These are phyloP conservation scores for Krasilnikovozyma curviuscula DNA, from an alignment of 768 basidiomycete species.

Conservation along the genomic window DNA sequence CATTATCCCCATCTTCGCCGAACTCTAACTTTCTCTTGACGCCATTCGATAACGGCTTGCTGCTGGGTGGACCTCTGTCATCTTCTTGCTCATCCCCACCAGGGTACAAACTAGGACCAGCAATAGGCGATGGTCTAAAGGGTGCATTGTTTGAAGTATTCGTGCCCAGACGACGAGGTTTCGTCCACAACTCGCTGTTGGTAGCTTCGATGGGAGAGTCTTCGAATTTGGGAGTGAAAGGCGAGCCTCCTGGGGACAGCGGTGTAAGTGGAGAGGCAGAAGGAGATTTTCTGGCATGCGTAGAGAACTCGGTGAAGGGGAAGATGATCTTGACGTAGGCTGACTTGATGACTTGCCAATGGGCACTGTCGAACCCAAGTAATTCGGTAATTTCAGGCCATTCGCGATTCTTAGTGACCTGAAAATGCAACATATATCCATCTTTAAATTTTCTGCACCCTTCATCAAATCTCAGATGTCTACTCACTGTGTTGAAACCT, in stretches of 20 bases:
- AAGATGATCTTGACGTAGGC: constrained; percentile 79
- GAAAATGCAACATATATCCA: constrained; percentile 8
- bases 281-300: constrained; percentile 34
- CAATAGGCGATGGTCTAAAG: not conserved
- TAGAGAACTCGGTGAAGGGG: constrained; percentile 84
- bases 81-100: not conserved
- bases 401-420: constrained; percentile 67
- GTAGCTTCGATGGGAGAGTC: no score
- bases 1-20: no score
- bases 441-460: no score
- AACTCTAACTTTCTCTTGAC: no score
- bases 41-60: no score
- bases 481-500: constrained; percentile 62
- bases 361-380: constrained; percentile 63
- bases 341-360: constrained; percentile 73
- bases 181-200: no score
- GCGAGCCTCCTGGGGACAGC: not conserved
- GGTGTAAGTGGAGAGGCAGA: constrained; percentile 15
- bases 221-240: no score
- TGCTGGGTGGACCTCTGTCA: no score
- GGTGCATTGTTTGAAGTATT: not conserved
- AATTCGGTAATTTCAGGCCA: constrained; percentile 74
- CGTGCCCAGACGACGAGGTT: no score
- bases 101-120: not conserved
- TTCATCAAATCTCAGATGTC: no score